Evolutionary conservation across 2,329 filamentous ascomycete species (phyloP), one percentile per base, ranked within the genome.

Genomic region (Drechslera avenae): DNA sequence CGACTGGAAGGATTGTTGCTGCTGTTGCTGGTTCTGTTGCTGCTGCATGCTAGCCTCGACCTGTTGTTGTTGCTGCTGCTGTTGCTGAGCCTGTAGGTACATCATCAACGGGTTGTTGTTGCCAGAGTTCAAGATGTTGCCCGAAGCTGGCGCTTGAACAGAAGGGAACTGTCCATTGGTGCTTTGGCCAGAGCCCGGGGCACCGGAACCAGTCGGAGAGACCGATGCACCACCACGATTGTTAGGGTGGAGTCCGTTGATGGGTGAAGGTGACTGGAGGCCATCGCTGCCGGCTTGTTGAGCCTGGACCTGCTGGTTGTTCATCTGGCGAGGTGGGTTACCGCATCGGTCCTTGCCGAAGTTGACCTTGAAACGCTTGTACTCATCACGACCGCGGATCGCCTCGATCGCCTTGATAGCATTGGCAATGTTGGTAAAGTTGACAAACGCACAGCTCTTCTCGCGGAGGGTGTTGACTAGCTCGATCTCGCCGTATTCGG

Each of bases 341-440:
- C 94, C 94, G 68, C 94, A 99, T 49, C 94, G 87, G 72, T 99
- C 94, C 79, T 99, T 99, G 76, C 94, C 94, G 72, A 99, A 99
- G 80, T 99, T 99, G 74, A 99, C 93, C 83, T 99, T 99, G 86
- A 99, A 99, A 66, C 94, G 86, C 76, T 87, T 90, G 82, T 99
- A 99, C 69, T 99, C 94, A 35, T 97, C 94, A 71, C 92, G 91
- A 69, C 91, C 89, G 50, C 94, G 86, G 59, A 99, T 86, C 17
- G 92, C 94, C 76, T 99, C 94, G 60, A 99, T 99, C 1, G 94
- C 94, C 80, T 99, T 99, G 81, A 99, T 99, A 42, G 94, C 94
- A 66, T 99, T 99, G 71, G 94, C 94, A 72, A 99, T 99, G 78
- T 99, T 99, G 71, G 94, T 99, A 75, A 99, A 99, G 79, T 99